Evolutionary conservation across 345 rosid genomes (phyloP).

Genomic region (Citrus cavaleriei): DNA sequence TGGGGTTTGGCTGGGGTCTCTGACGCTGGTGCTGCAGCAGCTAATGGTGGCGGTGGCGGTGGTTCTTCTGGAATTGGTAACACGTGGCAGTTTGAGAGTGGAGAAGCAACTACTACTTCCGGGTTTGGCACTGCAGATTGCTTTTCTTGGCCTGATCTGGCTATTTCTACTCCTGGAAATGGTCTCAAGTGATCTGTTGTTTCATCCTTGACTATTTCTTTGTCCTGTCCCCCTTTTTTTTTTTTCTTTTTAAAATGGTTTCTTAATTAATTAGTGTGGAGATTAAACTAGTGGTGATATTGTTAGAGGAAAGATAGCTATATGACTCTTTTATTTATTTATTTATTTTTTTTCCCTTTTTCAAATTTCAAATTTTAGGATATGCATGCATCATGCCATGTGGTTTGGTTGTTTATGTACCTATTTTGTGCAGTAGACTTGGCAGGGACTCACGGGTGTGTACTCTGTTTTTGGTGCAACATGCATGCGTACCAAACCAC

Average conservation of each 20-base stretch:
- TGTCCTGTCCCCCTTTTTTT: not conserved
- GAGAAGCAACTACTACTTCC: constrained; percentile 17
- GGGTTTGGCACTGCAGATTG: constrained; percentile 65
- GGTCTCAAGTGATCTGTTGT: constrained; percentile 52
- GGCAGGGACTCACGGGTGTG: constrained; percentile 15
- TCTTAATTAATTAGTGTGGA: constrained; percentile 5
- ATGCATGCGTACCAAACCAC: not conserved
- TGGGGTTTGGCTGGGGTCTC: constrained; percentile 61
- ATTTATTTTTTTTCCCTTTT: not conserved
- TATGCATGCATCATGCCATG: constrained; percentile 17
- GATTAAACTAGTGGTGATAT: constrained; percentile 9
- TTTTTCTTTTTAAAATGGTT: not conserved
- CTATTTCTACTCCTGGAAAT: constrained; percentile 84
- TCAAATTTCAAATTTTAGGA: not conserved
- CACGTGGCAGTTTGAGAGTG: constrained; percentile 82
- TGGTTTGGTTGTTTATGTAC: constrained; percentile 17
- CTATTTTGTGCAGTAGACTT: constrained; percentile 14
- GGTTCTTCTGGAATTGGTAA: constrained; percentile 28
- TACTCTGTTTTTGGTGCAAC: constrained; percentile 9
- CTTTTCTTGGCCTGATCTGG: constrained; percentile 90
- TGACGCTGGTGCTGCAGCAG: constrained; percentile 23
- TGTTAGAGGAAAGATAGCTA: constrained; percentile 3
- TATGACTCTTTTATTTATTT: not conserved
- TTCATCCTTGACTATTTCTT: not conserved
- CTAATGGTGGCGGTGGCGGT: constrained; percentile 3